Evolutionary conservation across 805 yeast species (phyloP).

Genomic region (Tetrapisispora iriomotensis): DNA sequence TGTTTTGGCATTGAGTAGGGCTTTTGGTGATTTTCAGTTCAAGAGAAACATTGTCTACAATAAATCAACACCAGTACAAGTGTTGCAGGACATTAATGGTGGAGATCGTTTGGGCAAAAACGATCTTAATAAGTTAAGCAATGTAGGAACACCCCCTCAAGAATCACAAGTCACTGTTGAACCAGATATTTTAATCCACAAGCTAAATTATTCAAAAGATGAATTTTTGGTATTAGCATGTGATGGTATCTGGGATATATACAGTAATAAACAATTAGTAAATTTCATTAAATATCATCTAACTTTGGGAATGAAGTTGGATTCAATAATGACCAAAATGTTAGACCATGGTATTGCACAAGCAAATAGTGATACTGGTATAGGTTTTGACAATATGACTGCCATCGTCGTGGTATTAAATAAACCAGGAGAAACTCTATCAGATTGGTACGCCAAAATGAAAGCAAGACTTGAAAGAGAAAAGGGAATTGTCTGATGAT

Average conservation of each 20-base stretch:
- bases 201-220: conserved; percentile 35
- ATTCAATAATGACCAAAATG: conserved; percentile 48
- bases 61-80: not conserved
- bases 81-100: not conserved
- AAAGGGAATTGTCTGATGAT: conserved; percentile 10
- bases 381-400: conserved; percentile 80
- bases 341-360: conserved; percentile 57
- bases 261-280: conserved; percentile 46
- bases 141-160: conserved; percentile 37
- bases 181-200: conserved; percentile 61
- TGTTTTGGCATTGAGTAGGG: conserved; percentile 83
- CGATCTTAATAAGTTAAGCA: conserved; percentile 9
- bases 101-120: no score
- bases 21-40: conserved; percentile 68
- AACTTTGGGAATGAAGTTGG: conserved; percentile 45
- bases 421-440: conserved; percentile 33
- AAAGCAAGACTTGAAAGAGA: conserved; percentile 33
- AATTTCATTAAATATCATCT: conserved; percentile 47
- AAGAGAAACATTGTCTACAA: conserved; percentile 27
- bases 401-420: conserved; percentile 58
- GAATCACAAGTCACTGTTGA: conserved; percentile 74
- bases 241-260: conserved; percentile 78
- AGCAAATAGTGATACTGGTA: conserved; percentile 67
- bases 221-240: conserved; percentile 70
- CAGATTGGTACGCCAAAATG: conserved; percentile 51